phyloP scores from a whole-genome alignment of 1,284 basidiomycete species.

The Ceraceosorus guamensis region DNA sequence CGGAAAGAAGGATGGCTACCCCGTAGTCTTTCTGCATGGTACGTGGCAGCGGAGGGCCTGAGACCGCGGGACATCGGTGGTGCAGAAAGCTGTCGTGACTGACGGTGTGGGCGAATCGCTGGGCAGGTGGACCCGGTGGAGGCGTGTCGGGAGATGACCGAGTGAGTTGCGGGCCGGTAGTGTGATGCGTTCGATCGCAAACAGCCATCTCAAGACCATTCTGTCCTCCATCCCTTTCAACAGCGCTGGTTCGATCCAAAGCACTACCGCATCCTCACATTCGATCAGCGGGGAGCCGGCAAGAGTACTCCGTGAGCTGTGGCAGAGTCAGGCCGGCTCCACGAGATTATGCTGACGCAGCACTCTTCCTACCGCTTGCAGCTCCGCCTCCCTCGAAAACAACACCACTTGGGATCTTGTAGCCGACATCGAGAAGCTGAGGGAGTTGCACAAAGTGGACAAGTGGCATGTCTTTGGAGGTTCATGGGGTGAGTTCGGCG shows the following conservation, averaged over 20 bases:
- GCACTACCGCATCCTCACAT: constrained; percentile 33
- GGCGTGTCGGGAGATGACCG: constrained; percentile 30
- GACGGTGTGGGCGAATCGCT: not conserved
- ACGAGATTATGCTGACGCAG: no score
- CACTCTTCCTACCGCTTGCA: no score
- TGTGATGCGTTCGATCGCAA: not conserved
- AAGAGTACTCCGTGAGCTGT: constrained; percentile 76
- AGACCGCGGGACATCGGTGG: not conserved
- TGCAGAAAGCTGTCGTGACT: not conserved
- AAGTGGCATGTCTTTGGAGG: constrained; percentile 47
- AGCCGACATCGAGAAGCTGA: constrained; percentile 74
- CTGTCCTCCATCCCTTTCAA: not conserved
- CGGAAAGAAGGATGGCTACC: constrained; percentile 34
- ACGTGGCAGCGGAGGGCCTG: not conserved
- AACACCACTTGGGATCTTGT: constrained; percentile 96
- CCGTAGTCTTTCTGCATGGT: constrained; percentile 6
- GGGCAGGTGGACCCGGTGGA: constrained; percentile 45
- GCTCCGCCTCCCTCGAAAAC: constrained; percentile 68
- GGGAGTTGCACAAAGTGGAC: constrained; percentile 58
- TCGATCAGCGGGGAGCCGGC: constrained; percentile 64
- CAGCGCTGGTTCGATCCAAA: constrained; percentile 41
- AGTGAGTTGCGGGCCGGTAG: not conserved
- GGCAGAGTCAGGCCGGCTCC: no score
- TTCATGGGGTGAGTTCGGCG: constrained; percentile 57
- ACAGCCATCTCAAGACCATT: not conserved